Evolutionary conservation across 2,329 filamentous ascomycete genomes (phyloP).

Genomic region (Aspergillus caelatus): DNA sequence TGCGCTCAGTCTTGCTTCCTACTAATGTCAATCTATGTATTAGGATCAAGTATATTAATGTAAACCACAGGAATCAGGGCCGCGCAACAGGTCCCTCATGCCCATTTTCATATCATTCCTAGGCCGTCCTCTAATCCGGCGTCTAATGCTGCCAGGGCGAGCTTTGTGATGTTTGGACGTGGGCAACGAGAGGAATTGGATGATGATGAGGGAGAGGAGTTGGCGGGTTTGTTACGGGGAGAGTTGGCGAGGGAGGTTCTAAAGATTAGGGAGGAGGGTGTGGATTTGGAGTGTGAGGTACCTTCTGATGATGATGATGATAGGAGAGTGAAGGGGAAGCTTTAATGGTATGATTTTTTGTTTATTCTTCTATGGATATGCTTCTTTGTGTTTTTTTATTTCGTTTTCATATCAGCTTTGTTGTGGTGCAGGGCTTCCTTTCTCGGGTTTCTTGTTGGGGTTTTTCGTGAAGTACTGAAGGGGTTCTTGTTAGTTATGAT

Average conservation of each 20-base stretch:
- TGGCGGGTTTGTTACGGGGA: constrained; percentile 41
- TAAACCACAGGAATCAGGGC: constrained; percentile 67
- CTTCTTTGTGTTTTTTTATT: neutral
- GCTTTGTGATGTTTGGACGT: constrained; percentile 51
- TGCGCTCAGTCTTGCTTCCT: neutral
- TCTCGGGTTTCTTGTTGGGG: constrained; percentile 4
- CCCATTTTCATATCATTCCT: constrained; percentile 94
- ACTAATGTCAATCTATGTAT: neutral
- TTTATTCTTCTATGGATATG: neutral
- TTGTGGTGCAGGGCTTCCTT: constrained; percentile 10
- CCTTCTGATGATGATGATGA: neutral
- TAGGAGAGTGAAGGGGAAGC: constrained; percentile 21
- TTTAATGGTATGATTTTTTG: constrained; percentile 13
- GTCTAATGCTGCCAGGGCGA: constrained; percentile 25
- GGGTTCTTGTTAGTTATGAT: neutral
- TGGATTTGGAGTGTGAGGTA: constrained; percentile 37
- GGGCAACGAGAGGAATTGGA: constrained; percentile 52
- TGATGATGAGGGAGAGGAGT: constrained; percentile 46
- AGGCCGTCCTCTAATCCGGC: constrained; percentile 56
- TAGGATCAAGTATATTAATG: neutral
- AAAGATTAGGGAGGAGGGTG: constrained; percentile 39
- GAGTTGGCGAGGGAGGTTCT: constrained; percentile 42
- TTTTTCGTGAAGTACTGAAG: constrained; percentile 22
- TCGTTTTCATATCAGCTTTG: neutral
- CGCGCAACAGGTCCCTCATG: constrained; percentile 88